Percentiles rank a stretch among this genome's conserved stretches.
These are phyloP conservation scores for Parathielavia appendiculata DNA, from an alignment of 495 filamentous ascomycete species.

Conservation along the genomic window DNA sequence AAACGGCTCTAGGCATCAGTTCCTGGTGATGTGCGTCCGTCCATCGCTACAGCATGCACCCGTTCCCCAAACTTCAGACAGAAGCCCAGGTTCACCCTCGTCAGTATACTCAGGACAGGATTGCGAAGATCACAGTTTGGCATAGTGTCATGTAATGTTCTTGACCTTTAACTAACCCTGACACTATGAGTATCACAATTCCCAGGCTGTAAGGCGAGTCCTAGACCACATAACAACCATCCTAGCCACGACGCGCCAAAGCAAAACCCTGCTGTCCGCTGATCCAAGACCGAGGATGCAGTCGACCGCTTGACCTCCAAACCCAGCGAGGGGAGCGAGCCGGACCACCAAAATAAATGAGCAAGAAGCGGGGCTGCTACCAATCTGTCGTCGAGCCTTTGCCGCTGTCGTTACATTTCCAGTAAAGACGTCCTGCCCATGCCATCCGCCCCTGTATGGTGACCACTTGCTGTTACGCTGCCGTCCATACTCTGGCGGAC, in stretches of 20 bases:
- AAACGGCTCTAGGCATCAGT: no score
- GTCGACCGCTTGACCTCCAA: background rate
- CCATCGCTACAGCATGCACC: no score
- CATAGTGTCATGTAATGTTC: no score
- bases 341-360: background rate
- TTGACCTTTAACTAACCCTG: no score
- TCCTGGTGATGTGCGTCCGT: no score
- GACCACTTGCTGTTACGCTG: conserved; percentile 9
- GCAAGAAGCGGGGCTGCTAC: conserved; percentile 4
- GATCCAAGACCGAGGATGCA: background rate
- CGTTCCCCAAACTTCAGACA: no score
- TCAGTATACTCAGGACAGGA: no score
- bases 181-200: no score
- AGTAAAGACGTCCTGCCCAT: conserved; percentile 15
- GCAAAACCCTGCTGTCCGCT: background rate
- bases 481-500: background rate
- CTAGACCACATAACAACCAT: background rate
- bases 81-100: no score
- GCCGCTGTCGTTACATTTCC: conserved; percentile 15
- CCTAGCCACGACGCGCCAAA: background rate
- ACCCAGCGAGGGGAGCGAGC: background rate
- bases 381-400: conserved; percentile 4
- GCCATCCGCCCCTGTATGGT: background rate
- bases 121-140: no score
- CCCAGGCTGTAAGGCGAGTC: no score